Percentiles rank a stretch among this genome's conserved stretches.
phyloP scores from a whole-genome alignment of 164 flowering plant genomes.

The Umbilicus rupestris region DNA sequence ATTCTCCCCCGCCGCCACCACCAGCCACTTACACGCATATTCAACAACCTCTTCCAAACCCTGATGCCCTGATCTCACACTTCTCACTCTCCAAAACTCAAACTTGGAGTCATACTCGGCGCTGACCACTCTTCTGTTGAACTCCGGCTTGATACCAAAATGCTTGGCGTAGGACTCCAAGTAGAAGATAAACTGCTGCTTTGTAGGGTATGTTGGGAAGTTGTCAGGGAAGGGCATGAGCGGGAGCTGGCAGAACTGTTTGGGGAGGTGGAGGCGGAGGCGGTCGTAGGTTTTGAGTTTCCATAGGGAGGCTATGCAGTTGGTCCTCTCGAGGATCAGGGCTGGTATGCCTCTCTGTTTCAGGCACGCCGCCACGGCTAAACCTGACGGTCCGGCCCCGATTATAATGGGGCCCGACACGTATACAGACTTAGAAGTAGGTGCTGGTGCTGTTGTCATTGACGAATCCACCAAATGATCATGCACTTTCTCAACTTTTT shows the following conservation, averaged over 20 bases:
- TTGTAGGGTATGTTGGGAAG: constrained; percentile 65
- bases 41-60: constrained; percentile 29
- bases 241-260: constrained; percentile 69
- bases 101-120: constrained; percentile 42
- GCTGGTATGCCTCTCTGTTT: constrained; percentile 36
- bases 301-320: constrained; percentile 81
- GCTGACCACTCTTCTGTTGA: constrained; percentile 36
- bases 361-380: constrained; percentile 69
- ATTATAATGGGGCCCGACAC: constrained; percentile 55
- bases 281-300: constrained; percentile 62
- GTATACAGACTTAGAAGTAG: constrained; percentile 15
- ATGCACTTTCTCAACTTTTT: constrained; percentile 25
- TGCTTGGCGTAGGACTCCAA: constrained; percentile 31
- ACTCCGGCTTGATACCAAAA: constrained; percentile 38
- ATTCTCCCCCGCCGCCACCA: constrained; percentile 93
- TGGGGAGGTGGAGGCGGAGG: constrained; percentile 69
- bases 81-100: constrained; percentile 50
- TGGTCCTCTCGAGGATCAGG: constrained; percentile 50
- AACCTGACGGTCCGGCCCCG: constrained; percentile 85
- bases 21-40: constrained; percentile 60
- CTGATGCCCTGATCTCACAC: constrained; percentile 16
- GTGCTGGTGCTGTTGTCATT: not conserved
- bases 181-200: constrained; percentile 57
- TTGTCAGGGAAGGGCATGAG: constrained; percentile 50
- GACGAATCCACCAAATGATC: constrained; percentile 17